Base-by-base conservation (phyloP, 176 grass and related monocot species). In the Poa annua region DNA sequence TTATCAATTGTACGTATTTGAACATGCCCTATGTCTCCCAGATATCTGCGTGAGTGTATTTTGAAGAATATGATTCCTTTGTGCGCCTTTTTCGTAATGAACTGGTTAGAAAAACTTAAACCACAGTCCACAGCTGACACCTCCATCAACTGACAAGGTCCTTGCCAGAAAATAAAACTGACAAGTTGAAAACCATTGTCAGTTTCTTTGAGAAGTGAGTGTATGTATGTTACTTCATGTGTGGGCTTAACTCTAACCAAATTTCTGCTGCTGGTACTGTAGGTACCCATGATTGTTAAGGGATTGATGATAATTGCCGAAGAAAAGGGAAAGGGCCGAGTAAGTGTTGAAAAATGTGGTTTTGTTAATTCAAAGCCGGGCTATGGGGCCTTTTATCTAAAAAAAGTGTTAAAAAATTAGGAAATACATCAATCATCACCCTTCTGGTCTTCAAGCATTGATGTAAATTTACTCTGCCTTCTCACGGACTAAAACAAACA, bases 231-330 rank as follows among this genome's bases (percentile, higher is more conserved):
- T 81, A 75, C 68, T 66, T 63, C 32, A 19, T 72, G 29, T 59
- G 19, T 17, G 61, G 29, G 24, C 35, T 65, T 76, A 20, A 60
- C 24, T 50, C 53, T 73, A 56, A 84, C 71, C 24, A 49, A 66
- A 73, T 45, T 71, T 5, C 22, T 49, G 3, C 50, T 80, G 56
- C 1, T 80, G 82, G 48, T 56, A 20, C 74, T 53, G 56, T 7
- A 94, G 89, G 81, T 34, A 44, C 89, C 92, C 38, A 52, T 90
- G 74, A 1, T 94, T 65, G 0, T 90, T 47, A 85, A 44, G 71
- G 0, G 76, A 68, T 36, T 75, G 3, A 8, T 24, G 42, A 7
- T 87, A 21, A 34, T 66, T 34, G 59, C 91, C 39, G 70, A 84
- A 48, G 87, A 89, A 48, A 60, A 5, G 0, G 84, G 85, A 36